Evolutionary conservation across 352 stramenopile species (phyloP).

Genomic region (Globisporangium iwayamae): DNA sequence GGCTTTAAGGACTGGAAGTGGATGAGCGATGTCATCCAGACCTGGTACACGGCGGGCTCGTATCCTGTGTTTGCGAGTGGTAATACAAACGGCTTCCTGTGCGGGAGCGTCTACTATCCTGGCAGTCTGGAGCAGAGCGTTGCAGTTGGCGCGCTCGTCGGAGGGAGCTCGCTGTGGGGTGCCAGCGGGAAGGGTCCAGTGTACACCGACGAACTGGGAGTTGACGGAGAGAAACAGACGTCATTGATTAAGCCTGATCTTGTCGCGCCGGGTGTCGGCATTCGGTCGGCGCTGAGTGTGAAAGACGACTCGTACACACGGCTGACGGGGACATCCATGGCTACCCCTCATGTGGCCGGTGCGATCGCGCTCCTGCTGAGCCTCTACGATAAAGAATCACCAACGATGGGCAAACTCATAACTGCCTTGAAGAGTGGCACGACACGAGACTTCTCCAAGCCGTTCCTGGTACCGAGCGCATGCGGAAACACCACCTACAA

Average conservation of each 20-base stretch:
- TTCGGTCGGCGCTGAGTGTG: slow-evolving; percentile 60
- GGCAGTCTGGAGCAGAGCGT: slow-evolving; percentile 48
- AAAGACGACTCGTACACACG: slow-evolving; percentile 54
- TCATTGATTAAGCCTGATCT: slow-evolving; percentile 70
- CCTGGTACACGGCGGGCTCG: too few relatives aligned
- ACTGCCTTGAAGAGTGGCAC: slow-evolving; percentile 34
- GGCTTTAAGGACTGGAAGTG: too few relatives aligned
- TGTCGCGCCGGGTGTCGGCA: slow-evolving; percentile 61
- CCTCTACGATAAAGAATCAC: slow-evolving; percentile 15
- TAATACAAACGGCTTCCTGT: too few relatives aligned
- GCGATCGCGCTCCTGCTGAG: slow-evolving; percentile 58
- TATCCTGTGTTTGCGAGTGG: too few relatives aligned
- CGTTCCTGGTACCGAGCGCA: slow-evolving; percentile 59
- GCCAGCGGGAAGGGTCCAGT: slow-evolving; percentile 67
- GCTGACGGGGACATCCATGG: slow-evolving; percentile 75
- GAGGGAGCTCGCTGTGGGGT: slow-evolving; percentile 55
- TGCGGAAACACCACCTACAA: slow-evolving; percentile 18
- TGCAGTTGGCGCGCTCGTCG: slow-evolving; percentile 59
- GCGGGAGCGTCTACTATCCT: slow-evolving; percentile 61
- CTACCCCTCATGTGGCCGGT: slow-evolving; percentile 63
- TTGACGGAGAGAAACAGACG: slow-evolving; percentile 3
- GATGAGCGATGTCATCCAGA: too few relatives aligned
- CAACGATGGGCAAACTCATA: slow-evolving; percentile 30
- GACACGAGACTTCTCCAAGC: slow-evolving; percentile 46
- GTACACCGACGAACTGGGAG: slow-evolving; percentile 24